Conservation (phyloP, 2,329 filamentous ascomycete species). For the Alternaria brassicae region DNA sequence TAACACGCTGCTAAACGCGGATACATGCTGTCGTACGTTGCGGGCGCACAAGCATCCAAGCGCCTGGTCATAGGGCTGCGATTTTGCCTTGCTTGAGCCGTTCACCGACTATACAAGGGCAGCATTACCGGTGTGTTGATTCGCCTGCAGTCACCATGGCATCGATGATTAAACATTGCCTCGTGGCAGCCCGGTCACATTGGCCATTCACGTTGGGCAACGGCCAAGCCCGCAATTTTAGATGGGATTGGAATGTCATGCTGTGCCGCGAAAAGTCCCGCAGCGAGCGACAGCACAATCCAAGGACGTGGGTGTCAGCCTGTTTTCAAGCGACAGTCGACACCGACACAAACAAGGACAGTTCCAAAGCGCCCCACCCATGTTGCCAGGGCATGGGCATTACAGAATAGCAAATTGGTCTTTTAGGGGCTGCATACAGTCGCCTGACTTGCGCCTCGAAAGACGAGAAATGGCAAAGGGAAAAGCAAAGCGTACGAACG, state of each 20-base stretch:
- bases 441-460: slow-evolving; percentile 18
- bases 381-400: slow-evolving; percentile 16
- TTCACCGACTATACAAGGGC: slow-evolving; percentile 16
- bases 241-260: slow-evolving; percentile 13
- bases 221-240: slow-evolving; percentile 18
- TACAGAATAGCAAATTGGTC: slow-evolving; percentile 16
- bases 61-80: slow-evolving; percentile 21
- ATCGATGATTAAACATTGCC: slow-evolving; percentile 20
- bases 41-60: slow-evolving; percentile 17
- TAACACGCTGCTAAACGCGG: slow-evolving; percentile 4
- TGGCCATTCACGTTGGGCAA: slow-evolving; percentile 20
- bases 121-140: slow-evolving; percentile 2
- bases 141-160: slow-evolving; percentile 15
- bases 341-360: slow-evolving; percentile 22
- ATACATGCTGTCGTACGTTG: slow-evolving; percentile 9
- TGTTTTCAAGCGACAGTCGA: slow-evolving; percentile 15
- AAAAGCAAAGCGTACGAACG: slow-evolving; percentile 10
- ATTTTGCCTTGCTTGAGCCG: slow-evolving; percentile 19
- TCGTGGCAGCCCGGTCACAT: slow-evolving; percentile 19
- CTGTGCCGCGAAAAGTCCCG: slow-evolving; percentile 19
- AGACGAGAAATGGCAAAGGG: not conserved
- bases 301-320: slow-evolving; percentile 14
- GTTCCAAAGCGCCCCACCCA: slow-evolving; percentile 7
- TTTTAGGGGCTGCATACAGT: slow-evolving; percentile 17
- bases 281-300: slow-evolving; percentile 18